Evolutionary conservation across 768 basidiomycete genomes (phyloP).

Genomic region (Cyclocybe cylindracea): DNA sequence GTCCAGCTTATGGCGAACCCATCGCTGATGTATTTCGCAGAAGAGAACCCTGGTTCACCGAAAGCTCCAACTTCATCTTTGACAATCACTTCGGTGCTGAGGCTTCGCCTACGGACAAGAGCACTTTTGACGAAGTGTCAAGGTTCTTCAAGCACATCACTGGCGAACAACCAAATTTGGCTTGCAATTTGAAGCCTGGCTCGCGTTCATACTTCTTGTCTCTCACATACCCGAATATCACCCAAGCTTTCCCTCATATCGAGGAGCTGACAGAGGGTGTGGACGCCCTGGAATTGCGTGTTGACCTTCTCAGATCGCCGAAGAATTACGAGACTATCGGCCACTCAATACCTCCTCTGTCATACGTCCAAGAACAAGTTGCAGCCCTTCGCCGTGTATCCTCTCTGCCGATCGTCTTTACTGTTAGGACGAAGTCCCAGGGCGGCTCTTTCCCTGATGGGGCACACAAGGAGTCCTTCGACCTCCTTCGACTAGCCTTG

Average conservation of each 20-base stretch:
- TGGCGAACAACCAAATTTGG: slow-evolving; percentile 66
- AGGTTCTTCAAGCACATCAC: slow-evolving; percentile 92
- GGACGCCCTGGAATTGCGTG: slow-evolving; percentile 93
- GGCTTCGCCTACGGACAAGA: slow-evolving; percentile 22
- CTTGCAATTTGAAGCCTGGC: slow-evolving; percentile 49
- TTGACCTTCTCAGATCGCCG: slow-evolving; percentile 74
- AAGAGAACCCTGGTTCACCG: slow-evolving; percentile 83
- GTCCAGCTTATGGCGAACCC: slow-evolving; percentile 90
- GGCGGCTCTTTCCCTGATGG: slow-evolving; percentile 91
- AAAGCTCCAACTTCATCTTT: slow-evolving; percentile 83
- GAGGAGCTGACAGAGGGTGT: slow-evolving; percentile 79
- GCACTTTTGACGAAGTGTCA: slow-evolving; percentile 60
- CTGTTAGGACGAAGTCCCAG: slow-evolving; percentile 84
- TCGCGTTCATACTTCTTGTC: slow-evolving; percentile 89
- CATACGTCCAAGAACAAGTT: slow-evolving; percentile 82
- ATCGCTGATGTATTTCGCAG: slow-evolving; percentile 83
- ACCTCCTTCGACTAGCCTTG: slow-evolving; percentile 76
- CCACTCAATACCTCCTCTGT: slow-evolving; percentile 59
- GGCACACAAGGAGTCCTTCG: slow-evolving; percentile 68
- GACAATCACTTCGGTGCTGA: slow-evolving; percentile 62
- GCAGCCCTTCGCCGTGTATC: slow-evolving; percentile 76
- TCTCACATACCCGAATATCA: slow-evolving; percentile 89
- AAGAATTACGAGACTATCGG: slow-evolving; percentile 47
- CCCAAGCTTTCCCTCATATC: slow-evolving; percentile 64
- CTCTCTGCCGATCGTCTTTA: slow-evolving; percentile 87